Base-by-base conservation (phyloP, 2,329 filamentous ascomycete species). In the Aspergillus eucalypticola region DNA sequence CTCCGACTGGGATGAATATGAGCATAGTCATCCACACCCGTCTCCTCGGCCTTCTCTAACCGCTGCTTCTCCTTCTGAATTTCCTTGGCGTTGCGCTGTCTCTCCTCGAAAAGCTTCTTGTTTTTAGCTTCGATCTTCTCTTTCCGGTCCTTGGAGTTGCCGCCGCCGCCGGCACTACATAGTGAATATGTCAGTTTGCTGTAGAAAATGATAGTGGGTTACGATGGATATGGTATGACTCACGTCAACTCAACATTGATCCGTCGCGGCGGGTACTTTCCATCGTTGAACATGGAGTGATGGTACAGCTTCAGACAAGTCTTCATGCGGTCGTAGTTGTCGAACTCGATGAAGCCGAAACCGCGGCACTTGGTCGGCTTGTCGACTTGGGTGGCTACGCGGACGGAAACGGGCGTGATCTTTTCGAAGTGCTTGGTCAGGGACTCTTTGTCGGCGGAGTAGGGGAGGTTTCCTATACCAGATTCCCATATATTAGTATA, bases 171-270 rank as follows among this genome's bases (percentile, higher is more conserved):
- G 60, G 90, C 93, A 67, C 89, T 91, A 65, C 29, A 32, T 13
- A 32, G 3, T 10, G 5, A 5, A 32, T 13, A 27, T 61, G 56
- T 52, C 8, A 23, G 50, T 39, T 52, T 11, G 1, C 27, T 29
- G 27, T 4, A 10, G 27, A 1, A 0, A 10, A 29, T 29, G 1
- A 11, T 29, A 29, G 27, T 27, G 27, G 44, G n/a, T 50, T 50
- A 23, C 15, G 53, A 56, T 56, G 46, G 15, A 35, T 11, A 17
- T 32, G 39, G 7, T 39, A 21, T 8, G 35, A 84, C 88, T 77
- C 77, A 92, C 84, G 92, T 96, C 66, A 98, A 79, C 79, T 97
- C 94, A 25, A 97, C 90, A 73, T 96, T 97, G 70, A 98, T 96
- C 77, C 88, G 90, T 68, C 94, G 83, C 54, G 87, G 79, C 1